phyloP scores from a whole-genome alignment of 345 rosid genomes.

The Lepidium africanum region DNA sequence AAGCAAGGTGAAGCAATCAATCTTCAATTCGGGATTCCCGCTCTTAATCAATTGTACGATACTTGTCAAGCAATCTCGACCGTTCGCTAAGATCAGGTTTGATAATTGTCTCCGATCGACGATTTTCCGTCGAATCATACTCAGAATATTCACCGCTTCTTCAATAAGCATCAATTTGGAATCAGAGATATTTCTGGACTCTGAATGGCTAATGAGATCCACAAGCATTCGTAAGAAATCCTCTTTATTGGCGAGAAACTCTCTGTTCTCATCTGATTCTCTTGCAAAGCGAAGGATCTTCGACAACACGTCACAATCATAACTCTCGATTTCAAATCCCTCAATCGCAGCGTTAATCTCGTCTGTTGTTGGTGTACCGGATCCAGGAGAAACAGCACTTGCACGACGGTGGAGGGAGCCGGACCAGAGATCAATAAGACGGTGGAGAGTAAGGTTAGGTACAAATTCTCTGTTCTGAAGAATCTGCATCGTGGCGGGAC shows the following conservation, averaged over 20 bases:
- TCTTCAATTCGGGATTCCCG: conserved; percentile 37
- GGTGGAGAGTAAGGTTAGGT: conserved; percentile 72
- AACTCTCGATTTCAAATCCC: conserved; percentile 11
- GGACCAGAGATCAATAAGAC: conserved; percentile 77
- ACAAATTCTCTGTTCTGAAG: conserved; percentile 61
- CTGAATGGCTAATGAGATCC: conserved; percentile 35
- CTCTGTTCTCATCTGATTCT: conserved; percentile 55
- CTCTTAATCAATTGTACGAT: conserved; percentile 36
- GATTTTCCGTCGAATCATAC: conserved; percentile 29
- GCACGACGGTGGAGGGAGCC: conserved; percentile 34
- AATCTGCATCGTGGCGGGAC: conserved; percentile 94
- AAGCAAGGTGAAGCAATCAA: conserved; percentile 40
- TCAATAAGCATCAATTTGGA: conserved; percentile 27
- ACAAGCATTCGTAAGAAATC: conserved; percentile 46
- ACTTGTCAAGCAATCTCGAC: conserved; percentile 35
- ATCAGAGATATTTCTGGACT: conserved; percentile 3
- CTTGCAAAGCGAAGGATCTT: conserved; percentile 37
- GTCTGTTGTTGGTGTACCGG: conserved; percentile 21
- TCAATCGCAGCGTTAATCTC: conserved; percentile 33
- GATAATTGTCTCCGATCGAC: conserved; percentile 29
- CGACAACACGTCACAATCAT: conserved; percentile 15
- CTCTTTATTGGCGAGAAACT: conserved; percentile 46
- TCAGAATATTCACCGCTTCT: conserved; percentile 47
- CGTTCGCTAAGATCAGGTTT: conserved; percentile 31
- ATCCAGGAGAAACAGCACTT: conserved; percentile 8